Evolutionary conservation across 768 basidiomycete genomes (phyloP).

Genomic region (Lanmaoa pseudosensibilis): DNA sequence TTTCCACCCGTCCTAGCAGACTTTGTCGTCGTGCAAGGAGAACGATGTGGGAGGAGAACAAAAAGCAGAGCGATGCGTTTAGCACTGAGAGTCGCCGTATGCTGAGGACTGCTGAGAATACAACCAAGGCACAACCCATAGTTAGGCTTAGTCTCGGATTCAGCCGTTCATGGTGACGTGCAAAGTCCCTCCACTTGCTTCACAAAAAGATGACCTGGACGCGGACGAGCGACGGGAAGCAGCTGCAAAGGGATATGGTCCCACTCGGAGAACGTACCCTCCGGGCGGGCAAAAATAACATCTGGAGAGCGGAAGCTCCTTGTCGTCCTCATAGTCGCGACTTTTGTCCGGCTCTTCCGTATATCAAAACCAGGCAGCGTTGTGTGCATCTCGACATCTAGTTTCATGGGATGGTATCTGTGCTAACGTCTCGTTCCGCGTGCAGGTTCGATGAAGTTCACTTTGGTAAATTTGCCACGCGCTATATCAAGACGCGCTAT

Average conservation of each 20-base stretch:
- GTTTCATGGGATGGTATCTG: background rate
- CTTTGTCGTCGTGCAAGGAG: no score
- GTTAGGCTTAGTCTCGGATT: no score
- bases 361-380: conserved; percentile 87
- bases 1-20: no score
- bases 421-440: background rate
- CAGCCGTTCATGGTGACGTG: no score
- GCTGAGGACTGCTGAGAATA: no score
- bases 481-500: conserved; percentile 90
- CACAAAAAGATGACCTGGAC: conserved; percentile 64
- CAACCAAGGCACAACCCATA: no score
- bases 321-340: conserved; percentile 65
- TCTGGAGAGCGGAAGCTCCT: conserved; percentile 79
- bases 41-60: no score
- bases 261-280: conserved; percentile 47
- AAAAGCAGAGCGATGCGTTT: no score
- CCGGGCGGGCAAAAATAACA: conserved; percentile 62
- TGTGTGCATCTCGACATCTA: conserved; percentile 59
- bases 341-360: conserved; percentile 81
- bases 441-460: conserved; percentile 96
- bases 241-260: conserved; percentile 62
- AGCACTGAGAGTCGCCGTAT: no score
- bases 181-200: conserved; percentile 50
- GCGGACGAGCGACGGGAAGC: conserved; percentile 71
- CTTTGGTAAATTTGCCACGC: conserved; percentile 94